Base-by-base conservation (phyloP, 2,329 filamentous ascomycete genomes). In the Aspergillus piperis region DNA sequence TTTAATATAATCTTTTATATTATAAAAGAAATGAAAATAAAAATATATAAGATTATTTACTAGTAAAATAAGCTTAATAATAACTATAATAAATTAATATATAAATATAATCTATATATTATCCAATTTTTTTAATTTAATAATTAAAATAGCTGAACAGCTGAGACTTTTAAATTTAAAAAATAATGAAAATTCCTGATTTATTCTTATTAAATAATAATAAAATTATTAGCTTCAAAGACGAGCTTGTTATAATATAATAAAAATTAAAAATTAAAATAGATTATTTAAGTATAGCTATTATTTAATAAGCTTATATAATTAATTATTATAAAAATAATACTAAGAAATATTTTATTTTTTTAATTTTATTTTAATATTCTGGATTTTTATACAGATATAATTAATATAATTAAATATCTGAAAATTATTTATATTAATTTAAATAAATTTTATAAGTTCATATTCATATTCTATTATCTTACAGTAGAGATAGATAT, bases 291-390 rank as follows among this genome's bases (percentile, higher is more conserved):
- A 30, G 44, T 30, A 44, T 30, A 47, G 11, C 27, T 42, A 44
- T 7, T 47, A 30, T 55, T 19, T 47, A 38, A 30, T 55, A 55
- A 32, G 8, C n/a, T 55, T 55, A 55, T 42, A 44, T 55, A 10
- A 42, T 8, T 27, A 55, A 21, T n/a, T 32, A 38, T 47, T 55
- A 47, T 27, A 25, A 38, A 41, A 11, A 10, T 41, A 30, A 42
- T 47, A 39, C 11, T 17, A 17, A 7, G 41, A 21, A 19, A 38
- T 53, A 39, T 27, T 44, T 44, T 1, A 25, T 19, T 17, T 6
- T 42, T n/a, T 32, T 15, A 8, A 44, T 47, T 55, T 13, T 42
- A 2, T 30, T 27, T 25, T 27, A 47, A 32, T 23, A 55, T 47
- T 30, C 6, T 47, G 17, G 38, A 13, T 47, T 21, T 25, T 8